A percentile compares a stretch with the other conserved stretches of the same genome.
These are phyloP conservation scores for Diaporthe citrichinensis DNA, from an alignment of 2,329 filamentous ascomycete genomes.

Conservation along the genomic window DNA sequence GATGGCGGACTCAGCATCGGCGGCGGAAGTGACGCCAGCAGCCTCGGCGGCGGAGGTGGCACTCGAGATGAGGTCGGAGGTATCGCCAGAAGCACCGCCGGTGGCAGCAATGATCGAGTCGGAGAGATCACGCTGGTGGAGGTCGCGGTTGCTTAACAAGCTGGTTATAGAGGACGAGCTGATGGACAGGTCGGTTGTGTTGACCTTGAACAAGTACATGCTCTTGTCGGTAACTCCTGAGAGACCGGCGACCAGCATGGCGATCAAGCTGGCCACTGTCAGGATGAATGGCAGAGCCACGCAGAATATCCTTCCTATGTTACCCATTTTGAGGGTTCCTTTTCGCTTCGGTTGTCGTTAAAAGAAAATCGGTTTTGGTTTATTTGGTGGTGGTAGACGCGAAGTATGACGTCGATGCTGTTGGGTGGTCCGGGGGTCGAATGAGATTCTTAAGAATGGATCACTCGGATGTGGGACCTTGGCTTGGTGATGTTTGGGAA, in stretches of 20 bases:
- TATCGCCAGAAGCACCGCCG: conserved; percentile 1
- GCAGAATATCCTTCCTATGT: conserved; percentile 82
- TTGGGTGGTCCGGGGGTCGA: neutral
- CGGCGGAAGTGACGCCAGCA: conserved; percentile 12
- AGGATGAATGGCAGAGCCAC: conserved; percentile 89
- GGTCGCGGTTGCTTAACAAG: conserved; percentile 45
- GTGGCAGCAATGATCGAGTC: conserved; percentile 48
- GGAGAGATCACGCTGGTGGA: conserved; percentile 40
- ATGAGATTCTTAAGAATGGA: neutral
- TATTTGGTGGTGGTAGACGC: neutral
- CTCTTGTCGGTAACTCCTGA: conserved; percentile 69
- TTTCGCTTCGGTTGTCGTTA: neutral
- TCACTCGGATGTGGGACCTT: neutral
- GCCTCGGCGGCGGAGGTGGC: conserved; percentile 32
- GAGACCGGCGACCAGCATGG: conserved; percentile 71
- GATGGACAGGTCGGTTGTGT: conserved; percentile 72
- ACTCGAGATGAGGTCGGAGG: conserved; percentile 21
- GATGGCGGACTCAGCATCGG: conserved; percentile 21
- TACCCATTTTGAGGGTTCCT: conserved; percentile 61
- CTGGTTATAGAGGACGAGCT: conserved; percentile 56
- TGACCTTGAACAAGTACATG: conserved; percentile 72
- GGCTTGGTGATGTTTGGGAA: neutral
- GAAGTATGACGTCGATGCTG: conserved; percentile 13
- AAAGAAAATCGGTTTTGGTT: neutral
- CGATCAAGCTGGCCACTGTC: conserved; percentile 82